Conservation (phyloP, 495 filamentous ascomycete species). For the Penicillium nucicola region DNA sequence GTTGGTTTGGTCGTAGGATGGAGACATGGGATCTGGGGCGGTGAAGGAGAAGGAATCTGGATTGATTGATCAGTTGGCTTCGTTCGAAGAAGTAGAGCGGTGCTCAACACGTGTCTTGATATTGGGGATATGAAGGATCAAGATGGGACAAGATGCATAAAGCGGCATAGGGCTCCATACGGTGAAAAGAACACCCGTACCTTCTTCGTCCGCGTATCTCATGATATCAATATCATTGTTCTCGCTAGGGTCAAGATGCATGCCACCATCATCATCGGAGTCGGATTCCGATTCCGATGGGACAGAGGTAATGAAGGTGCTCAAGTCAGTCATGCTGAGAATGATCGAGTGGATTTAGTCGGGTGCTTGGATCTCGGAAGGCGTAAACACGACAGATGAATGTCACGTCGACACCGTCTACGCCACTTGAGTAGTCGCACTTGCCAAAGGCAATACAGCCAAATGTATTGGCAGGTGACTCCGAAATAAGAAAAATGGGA, state of each 20-base stretch:
- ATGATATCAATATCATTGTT: neutral
- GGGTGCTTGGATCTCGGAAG: neutral
- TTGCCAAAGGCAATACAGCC: too few species aligned
- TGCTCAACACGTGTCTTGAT: neutral
- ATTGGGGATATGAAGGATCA: too few species aligned
- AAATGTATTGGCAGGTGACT: too few species aligned
- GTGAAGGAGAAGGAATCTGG: conserved; percentile 2
- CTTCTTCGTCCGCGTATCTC: too few species aligned
- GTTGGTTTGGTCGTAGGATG: neutral
- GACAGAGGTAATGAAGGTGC: neutral
- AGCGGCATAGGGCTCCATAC: too few species aligned
- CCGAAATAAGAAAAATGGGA: too few species aligned
- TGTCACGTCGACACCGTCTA: too few species aligned
- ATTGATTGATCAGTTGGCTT: neutral
- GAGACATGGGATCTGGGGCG: neutral
- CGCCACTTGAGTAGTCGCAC: too few species aligned
- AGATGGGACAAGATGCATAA: too few species aligned
- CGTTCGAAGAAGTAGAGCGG: neutral
- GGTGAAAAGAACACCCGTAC: too few species aligned
- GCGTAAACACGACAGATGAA: too few species aligned
- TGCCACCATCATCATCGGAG: conserved; percentile 8
- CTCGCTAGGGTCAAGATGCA: conserved; percentile 1
- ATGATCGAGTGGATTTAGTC: neutral
- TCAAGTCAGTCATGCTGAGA: neutral
- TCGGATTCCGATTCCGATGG: conserved; percentile 1